Percentiles rank a stretch among this genome's conserved stretches.
phyloP scores from a whole-genome alignment of 169 alveolate genomes.

The Theileria luwenshuni region DNA sequence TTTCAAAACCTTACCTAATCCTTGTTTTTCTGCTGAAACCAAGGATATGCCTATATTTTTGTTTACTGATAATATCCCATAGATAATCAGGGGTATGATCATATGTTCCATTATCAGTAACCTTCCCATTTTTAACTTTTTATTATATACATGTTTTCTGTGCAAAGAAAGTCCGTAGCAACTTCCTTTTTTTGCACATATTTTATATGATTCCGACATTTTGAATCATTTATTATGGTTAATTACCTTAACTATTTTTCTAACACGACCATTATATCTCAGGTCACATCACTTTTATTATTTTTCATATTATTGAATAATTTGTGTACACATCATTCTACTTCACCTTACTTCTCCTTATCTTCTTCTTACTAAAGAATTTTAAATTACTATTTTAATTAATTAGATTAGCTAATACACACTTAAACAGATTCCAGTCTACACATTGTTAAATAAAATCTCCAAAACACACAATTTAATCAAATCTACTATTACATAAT shows the following conservation, averaged over 20 bases:
- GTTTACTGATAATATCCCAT: neutral
- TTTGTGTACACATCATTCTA: no score
- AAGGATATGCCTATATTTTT: neutral
- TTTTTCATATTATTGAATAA: no score
- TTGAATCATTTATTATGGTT: neutral
- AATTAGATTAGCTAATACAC: neutral
- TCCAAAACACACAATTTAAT: neutral
- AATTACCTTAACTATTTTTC: neutral
- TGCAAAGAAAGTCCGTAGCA: slow-evolving; percentile 25
- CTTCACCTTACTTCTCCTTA: no score
- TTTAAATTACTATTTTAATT: no score
- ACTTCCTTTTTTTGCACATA: slow-evolving; percentile 9
- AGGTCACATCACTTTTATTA: no score
- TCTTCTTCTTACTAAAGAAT: no score
- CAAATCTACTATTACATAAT: neutral
- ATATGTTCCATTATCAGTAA: neutral
- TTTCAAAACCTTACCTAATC: neutral
- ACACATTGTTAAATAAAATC: no score
- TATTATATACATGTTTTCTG: slow-evolving; percentile 16
- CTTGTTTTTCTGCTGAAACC: neutral
- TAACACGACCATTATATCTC: no score
- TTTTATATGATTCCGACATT: slow-evolving; percentile 7
- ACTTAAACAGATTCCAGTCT: no score
- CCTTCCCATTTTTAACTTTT: slow-evolving; percentile 1
- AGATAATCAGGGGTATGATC: slow-evolving; percentile 5